Percentiles rank a stretch among this genome's conserved stretches.
phyloP scores from a whole-genome alignment of 495 filamentous ascomycete genomes.

The Lophiotrema nucula region DNA sequence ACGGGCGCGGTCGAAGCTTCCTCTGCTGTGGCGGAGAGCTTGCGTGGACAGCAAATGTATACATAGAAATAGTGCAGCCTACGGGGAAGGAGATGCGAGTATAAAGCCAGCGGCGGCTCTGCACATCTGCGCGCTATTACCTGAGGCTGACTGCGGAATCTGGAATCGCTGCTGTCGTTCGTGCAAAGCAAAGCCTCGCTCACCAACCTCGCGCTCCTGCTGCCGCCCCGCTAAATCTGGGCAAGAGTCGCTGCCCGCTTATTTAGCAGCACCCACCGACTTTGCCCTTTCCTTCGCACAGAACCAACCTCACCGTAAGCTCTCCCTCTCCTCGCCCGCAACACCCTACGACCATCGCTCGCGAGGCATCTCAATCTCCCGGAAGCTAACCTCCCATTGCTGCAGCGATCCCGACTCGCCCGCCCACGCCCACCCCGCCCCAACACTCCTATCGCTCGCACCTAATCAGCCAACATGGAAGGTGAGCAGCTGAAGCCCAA shows the following conservation, averaged over 20 bases:
- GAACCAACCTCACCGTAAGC: constrained; percentile 25
- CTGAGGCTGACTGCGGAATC: constrained; percentile 3
- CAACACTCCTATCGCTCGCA: constrained; percentile 24
- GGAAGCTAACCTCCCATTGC: constrained; percentile 25
- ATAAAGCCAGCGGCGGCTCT: no score
- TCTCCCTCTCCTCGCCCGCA: constrained; percentile 6
- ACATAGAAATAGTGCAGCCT: constrained; percentile 32
- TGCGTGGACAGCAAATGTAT: constrained; percentile 24
- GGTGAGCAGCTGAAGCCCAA: constrained; percentile 61
- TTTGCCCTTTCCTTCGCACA: constrained; percentile 27
- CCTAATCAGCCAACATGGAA: constrained; percentile 66
- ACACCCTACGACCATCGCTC: not conserved
- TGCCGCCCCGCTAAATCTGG: constrained; percentile 31
- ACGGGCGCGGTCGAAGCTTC: constrained; percentile 14
- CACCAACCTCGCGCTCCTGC: constrained; percentile 25
- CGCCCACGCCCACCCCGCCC: no score
- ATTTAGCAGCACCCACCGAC: constrained; percentile 39
- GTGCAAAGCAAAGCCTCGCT: constrained; percentile 22
- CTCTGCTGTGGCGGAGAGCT: constrained; percentile 32
- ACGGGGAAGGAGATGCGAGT: not conserved
- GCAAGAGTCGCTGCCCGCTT: constrained; percentile 33
- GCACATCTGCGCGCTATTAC: not conserved
- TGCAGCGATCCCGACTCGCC: constrained; percentile 30
- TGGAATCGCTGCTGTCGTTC: not conserved
- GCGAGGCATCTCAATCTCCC: not conserved